Evolutionary conservation across 2,329 filamentous ascomycete species (phyloP).

Genomic region (Fusarium sp.): DNA sequence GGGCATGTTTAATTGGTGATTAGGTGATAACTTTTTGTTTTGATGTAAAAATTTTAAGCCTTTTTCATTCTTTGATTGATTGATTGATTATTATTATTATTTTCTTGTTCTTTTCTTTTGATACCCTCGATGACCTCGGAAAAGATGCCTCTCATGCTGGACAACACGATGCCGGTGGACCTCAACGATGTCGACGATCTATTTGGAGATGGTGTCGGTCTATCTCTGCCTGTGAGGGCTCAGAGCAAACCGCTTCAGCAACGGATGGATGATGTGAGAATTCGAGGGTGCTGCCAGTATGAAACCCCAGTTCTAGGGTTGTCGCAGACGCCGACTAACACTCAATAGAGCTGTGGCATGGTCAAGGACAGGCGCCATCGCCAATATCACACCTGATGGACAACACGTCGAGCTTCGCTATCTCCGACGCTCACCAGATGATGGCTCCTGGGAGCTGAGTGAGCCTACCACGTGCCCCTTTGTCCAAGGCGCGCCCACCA

Average conservation of each 20-base stretch:
- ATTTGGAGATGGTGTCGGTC: conserved; percentile 74
- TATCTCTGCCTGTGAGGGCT: conserved; percentile 59
- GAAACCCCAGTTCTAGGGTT: conserved; percentile 41
- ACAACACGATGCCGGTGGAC: conserved; percentile 57
- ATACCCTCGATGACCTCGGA: conserved; percentile 48
- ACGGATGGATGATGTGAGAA: conserved; percentile 78
- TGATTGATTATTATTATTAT: too few species aligned
- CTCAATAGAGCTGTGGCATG: conserved; percentile 76
- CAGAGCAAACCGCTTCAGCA: conserved; percentile 71
- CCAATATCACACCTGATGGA: conserved; percentile 78
- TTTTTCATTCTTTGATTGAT: conserved; percentile 2
- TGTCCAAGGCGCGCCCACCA: conserved; percentile 69
- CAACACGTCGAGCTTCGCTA: conserved; percentile 75
- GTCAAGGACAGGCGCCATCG: conserved; percentile 88
- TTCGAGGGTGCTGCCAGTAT: conserved; percentile 83
- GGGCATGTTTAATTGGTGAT: conserved; percentile 22
- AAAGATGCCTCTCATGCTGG: conserved; percentile 56
- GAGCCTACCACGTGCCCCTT: conserved; percentile 72
- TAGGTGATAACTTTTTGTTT: conserved; percentile 7
- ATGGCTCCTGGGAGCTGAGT: conserved; percentile 79
- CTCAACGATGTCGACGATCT: conserved; percentile 75
- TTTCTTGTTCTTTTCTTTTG: conserved; percentile 26
- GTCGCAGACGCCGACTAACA: conserved; percentile 20
- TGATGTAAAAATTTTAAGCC: conserved; percentile 23
- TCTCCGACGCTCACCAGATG: conserved; percentile 72